A percentile compares a stretch with the other conserved stretches of the same genome.
phyloP scores from a whole-genome alignment of 805 yeast genomes.

The Maudiozyma saulgeensis region DNA sequence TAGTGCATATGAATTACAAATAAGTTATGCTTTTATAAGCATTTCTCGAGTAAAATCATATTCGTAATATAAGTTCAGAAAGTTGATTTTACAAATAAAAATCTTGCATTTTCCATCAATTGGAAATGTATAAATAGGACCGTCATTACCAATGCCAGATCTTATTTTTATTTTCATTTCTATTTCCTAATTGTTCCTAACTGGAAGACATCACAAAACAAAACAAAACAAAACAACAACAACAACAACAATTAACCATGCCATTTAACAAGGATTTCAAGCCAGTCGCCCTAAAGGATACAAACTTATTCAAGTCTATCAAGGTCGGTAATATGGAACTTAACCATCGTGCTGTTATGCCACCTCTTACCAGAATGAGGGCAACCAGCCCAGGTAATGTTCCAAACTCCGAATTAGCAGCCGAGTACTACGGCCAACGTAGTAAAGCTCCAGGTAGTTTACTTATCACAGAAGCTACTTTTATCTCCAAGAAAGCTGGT shows the following conservation, averaged over 20 bases:
- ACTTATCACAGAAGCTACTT: slow-evolving; percentile 48
- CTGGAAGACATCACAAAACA: too few species aligned
- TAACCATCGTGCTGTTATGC: slow-evolving; percentile 30
- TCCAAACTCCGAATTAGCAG: slow-evolving; percentile 34
- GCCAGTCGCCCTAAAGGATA: slow-evolving; percentile 19
- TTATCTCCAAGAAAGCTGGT: slow-evolving; percentile 33
- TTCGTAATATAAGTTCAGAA: too few species aligned
- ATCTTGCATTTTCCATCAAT: too few species aligned
- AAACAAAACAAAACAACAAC: too few species aligned
- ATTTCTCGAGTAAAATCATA: too few species aligned
- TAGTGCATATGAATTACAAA: too few species aligned
- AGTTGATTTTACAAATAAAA: too few species aligned
- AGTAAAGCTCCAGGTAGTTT: slow-evolving; percentile 43
- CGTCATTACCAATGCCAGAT: too few species aligned
- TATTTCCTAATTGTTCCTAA: too few species aligned
- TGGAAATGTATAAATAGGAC: too few species aligned
- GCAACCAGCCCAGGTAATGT: slow-evolving; percentile 28
- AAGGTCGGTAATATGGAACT: slow-evolving; percentile 31
- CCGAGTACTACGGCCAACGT: slow-evolving; percentile 44
- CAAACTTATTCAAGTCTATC: slow-evolving; percentile 34
- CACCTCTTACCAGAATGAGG: slow-evolving; percentile 38
- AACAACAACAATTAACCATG: slow-evolving; percentile 5
- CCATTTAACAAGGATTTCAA: slow-evolving; percentile 12
- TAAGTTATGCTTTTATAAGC: too few species aligned
- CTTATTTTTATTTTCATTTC: too few species aligned